Base-by-base conservation (phyloP, 2,329 filamentous ascomycete species). In the Claviceps spartinae region DNA sequence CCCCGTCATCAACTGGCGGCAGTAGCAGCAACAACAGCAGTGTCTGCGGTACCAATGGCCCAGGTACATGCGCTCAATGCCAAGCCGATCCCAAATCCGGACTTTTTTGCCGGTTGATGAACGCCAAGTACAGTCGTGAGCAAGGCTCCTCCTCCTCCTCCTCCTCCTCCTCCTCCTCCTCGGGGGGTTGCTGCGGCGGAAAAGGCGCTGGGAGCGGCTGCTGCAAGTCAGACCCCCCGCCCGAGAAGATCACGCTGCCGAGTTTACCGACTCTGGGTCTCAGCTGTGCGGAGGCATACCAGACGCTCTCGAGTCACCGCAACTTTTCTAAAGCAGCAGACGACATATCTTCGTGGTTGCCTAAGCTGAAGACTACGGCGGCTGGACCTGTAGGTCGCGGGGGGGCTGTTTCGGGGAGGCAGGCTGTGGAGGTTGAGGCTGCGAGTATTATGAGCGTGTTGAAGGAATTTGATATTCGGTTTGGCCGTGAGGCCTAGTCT, bases 371-470 rank as follows among this genome's bases (percentile, higher is more conserved):
- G 62, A 82, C 83, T 18, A 75, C 76, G 0, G 75, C 75, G 2
- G 64, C 68, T 46, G 58, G 54, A 14, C 41, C 48, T 3, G 58
- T 60, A 9, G 44, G 54, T 55, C 60, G 56, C 56, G 60, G 58
- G 34, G 52, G 68, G 49, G 2, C 42, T 5, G 62, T 64, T 51
- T 65, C 64, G 51, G 67, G 69, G 55, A 72, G 72, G 52, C 75
- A 76, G 43, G 81, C 85, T 1, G 81, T 89, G 60, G 86, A 90
- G 64, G 85, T 90, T 16, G 86, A 90, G 67, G 85, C 86, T 6
- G 86, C 86, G 0, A 89, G 85, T 65, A 88, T 90, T 51, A 89
- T 90, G 86, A 84, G 83, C 43, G 86, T 89, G n/a, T 68, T 90
- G 54, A 86, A 86, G 65, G 83, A 86, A 56, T 90, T 90, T 67